Evolutionary conservation across 768 basidiomycete species (phyloP), one percentile per base, ranked within the genome.

Genomic region (Lentinula detonsa): DNA sequence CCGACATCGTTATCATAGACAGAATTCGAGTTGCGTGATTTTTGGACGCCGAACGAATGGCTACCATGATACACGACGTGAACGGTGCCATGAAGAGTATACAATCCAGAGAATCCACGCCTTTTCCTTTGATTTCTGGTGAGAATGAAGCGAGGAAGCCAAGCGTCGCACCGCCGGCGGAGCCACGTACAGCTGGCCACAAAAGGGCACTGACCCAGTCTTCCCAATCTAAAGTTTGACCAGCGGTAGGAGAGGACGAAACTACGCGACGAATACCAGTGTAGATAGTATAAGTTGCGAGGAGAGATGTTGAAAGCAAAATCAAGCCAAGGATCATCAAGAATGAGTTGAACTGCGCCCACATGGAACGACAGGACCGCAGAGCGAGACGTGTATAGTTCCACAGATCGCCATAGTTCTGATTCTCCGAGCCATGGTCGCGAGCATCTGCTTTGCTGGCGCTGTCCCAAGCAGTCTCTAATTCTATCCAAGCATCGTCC

Each of bases 281-380:
- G 70, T 85, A 92, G 0, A 88, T 65, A 0, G 78, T 74, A 78
- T 83, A 84, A 1, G 80, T 74, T 0, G 86, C 81, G 5, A 84
- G 66, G 0, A 86, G 70, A 35, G 85, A 78, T 23, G 87, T 70
- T 0, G 75, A 76, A 33, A 95, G 78, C 28, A 92, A 72, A 0
- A 71, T 65, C 9, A 96, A 72, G 0, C 96, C 97, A 31, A 88
- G 75, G 4, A 76, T 72, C 81, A 98, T 98, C 13, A 91, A 76
- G 1, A 82, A 67, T 3, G 88, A 77, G 64, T 94, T 91, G 78
- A 99, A 98, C 67, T 93, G 92, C 1, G 97, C 96, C 97, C 97
- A 99, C 59, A 98, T 85, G 11, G 82, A 73, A 6, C 95, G 88
- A 68, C 95, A 95, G 2, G 81, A 81, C 1, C 79, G 74, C 37